Percentiles rank a stretch among this genome's conserved stretches.
These are phyloP conservation scores for Beauveria caledonica DNA, from an alignment of 2,329 filamentous ascomycete species.

Conservation along the genomic window DNA sequence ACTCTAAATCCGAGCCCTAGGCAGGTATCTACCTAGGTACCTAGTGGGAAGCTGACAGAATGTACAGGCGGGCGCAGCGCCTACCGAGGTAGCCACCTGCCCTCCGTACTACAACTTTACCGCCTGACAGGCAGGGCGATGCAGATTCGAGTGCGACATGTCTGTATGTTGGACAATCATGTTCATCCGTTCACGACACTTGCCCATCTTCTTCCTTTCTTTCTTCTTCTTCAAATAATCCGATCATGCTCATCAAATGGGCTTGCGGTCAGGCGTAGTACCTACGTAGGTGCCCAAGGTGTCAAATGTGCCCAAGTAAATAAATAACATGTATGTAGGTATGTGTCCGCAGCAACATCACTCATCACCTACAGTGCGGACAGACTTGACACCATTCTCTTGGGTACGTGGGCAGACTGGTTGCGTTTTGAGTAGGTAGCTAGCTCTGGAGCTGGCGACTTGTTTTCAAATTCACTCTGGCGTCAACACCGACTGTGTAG, in stretches of 20 bases:
- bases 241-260: not conserved
- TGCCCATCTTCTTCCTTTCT: too few species aligned
- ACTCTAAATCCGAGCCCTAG: not conserved
- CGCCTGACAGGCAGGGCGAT: not conserved
- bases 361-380: not conserved
- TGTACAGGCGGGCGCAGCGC: not conserved
- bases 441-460: too few species aligned
- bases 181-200: not conserved
- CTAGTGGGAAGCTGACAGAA: not conserved
- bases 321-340: not conserved
- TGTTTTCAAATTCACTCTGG: too few species aligned
- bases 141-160: not conserved
- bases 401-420: not conserved
- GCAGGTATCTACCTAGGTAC: too few species aligned
- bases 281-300: too few species aligned
- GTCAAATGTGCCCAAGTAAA: too few species aligned
- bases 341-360: not conserved
- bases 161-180: not conserved
- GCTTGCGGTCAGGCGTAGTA: not conserved
- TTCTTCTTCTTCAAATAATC: too few species aligned
- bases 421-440: too few species aligned
- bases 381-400: not conserved
- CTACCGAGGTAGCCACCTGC: not conserved
- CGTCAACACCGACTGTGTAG: too few species aligned
- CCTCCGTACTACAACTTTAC: not conserved